Evolutionary conservation across 1,139 yeast genomes (phyloP).

Genomic region (Candida glucosophila): DNA sequence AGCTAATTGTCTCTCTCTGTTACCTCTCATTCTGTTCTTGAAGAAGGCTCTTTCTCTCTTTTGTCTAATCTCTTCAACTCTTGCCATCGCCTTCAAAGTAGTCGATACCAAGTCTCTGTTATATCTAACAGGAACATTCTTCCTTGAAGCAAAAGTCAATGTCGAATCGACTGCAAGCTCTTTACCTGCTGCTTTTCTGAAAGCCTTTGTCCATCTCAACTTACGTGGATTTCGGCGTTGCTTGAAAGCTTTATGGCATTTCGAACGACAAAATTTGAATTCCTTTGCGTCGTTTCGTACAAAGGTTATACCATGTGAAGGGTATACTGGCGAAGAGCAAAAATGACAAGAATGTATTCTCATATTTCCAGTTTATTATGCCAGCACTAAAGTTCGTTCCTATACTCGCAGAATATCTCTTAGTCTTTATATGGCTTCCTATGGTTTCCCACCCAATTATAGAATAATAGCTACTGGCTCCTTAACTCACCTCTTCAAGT

Average conservation of each 20-base stretch:
- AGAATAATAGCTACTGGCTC: no score
- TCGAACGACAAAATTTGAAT: constrained; percentile 94
- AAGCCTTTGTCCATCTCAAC: constrained; percentile 97
- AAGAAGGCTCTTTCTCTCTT: constrained; percentile 98
- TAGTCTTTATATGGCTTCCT: not conserved
- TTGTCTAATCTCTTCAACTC: constrained; percentile 92
- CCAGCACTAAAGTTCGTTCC: not conserved
- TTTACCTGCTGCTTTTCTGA: constrained; percentile 98
- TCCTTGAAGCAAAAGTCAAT: constrained; percentile 90
- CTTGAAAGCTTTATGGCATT: constrained; percentile 95
- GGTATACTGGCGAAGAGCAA: constrained; percentile 95
- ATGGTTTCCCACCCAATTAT: no score
- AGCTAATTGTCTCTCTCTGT: constrained; percentile 77
- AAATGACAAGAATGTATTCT: constrained; percentile 93
- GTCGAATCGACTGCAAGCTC: constrained; percentile 97
- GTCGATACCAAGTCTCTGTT: constrained; percentile 94
- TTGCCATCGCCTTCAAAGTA: constrained; percentile 89
- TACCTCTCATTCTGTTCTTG: constrained; percentile 98
- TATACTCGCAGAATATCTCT: constrained; percentile 1
- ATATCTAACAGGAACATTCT: constrained; percentile 96
- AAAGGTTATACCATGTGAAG: constrained; percentile 96
- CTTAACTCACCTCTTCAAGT: no score
- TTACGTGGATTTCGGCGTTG: constrained; percentile 99
- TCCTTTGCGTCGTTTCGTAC: constrained; percentile 98
- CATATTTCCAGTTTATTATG: constrained; percentile 34